Evolutionary conservation across 805 yeast species (phyloP), one percentile per base, ranked within the genome.

Genomic region (Danielozyma ontarioensis): DNA sequence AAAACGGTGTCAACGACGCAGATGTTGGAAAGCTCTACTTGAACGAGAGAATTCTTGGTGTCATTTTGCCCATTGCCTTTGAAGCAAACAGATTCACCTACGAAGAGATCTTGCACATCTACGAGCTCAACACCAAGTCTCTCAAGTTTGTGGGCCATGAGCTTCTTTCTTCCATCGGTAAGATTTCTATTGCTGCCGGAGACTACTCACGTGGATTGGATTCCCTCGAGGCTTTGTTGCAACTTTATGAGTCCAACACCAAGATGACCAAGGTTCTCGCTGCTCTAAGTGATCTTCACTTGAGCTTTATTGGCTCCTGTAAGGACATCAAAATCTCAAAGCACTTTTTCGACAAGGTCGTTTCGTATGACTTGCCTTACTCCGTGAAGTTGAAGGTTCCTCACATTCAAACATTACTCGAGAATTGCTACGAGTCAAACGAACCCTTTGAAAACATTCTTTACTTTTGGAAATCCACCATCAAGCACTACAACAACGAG

Each of bases 301-400:
- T 83, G 40, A 70, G 81, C 3, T 85, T 85, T 47, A 80, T 85
- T 51, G 93, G 94, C 28, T 77, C 75, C 44, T 81, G 87, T 55
- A 76, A 74, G 50, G 88, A 85, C 51, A 68, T 83, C 35, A 66
- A 65, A 27, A 79, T 85, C 29, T 85, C 95, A 4, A 76, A 75
- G 50, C 73, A 77, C 26, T 85, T 85, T 48, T 84, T 81, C 55
- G 79, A 78, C 45, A 83, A 80, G 54, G 90, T 86, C 3, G 65
- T 83, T 32, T 67, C 72, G 40, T 72, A 70, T 45, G 78, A 77
- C 41, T 78, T 83, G 70, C 94, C 94, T 13, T 85, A 85, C 52
- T 62, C 66, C 36, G 78, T 84, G 18, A 75, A 73, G 27, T 64
- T 83, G 45, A 89, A 84, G 55, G 84, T 83, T 13, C 83, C 88